Evolutionary conservation across 495 filamentous ascomycete species (phyloP).

Genomic region (Echria macrotheca): DNA sequence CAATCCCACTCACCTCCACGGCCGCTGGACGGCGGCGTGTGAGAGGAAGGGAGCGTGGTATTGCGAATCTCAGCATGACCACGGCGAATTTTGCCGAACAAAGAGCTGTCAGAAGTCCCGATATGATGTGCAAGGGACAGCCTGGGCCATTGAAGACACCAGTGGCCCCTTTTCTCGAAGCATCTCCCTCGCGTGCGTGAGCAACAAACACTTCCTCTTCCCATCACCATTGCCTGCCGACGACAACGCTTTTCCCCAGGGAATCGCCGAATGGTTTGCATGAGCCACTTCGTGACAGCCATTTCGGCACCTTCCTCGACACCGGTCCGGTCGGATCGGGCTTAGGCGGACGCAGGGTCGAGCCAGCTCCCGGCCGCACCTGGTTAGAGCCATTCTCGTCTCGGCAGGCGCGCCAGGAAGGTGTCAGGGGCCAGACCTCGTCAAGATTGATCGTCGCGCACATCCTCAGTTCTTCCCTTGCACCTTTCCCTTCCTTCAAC

Average conservation of each 20-base stretch:
- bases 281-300: constrained; percentile 17
- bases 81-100: constrained; percentile 1
- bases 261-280: constrained; percentile 9
- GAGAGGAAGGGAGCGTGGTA: constrained; percentile 7
- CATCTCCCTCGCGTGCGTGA: neutral
- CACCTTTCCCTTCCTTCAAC: neutral
- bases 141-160: neutral
- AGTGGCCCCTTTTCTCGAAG: neutral
- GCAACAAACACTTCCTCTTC: neutral
- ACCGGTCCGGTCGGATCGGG: constrained; percentile 11
- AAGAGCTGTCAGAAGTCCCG: constrained; percentile 2
- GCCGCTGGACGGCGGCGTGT: neutral
- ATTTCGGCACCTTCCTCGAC: constrained; percentile 16
- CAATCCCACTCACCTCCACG: constrained; percentile 4
- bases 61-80: constrained; percentile 10
- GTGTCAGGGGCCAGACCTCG: constrained; percentile 16
- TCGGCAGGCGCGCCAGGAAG: constrained; percentile 16
- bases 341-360: constrained; percentile 14
- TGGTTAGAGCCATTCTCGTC: constrained; percentile 12
- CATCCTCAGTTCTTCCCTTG: constrained; percentile 12
- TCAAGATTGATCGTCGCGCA: constrained; percentile 25
- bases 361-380: constrained; percentile 11
- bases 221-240: constrained; percentile 8
- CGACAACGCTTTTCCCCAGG: neutral
- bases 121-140: constrained; percentile 1